Base-by-base conservation (phyloP, 2,329 filamentous ascomycete genomes). In the Lasiodiplodia hormozganensis region DNA sequence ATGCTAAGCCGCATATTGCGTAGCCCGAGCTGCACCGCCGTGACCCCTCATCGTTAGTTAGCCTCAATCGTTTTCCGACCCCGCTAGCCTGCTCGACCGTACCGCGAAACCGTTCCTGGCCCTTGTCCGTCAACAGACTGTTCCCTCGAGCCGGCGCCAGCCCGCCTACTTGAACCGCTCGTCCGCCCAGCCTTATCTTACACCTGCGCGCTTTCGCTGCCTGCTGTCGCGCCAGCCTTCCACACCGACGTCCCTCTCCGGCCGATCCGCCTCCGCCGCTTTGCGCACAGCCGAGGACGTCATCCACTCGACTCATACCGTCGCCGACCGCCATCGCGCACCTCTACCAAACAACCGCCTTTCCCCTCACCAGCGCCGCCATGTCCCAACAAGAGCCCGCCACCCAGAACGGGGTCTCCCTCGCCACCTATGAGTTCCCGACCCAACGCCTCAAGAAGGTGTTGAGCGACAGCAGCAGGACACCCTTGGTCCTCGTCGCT, bases 401-500 rank as follows among this genome's bases (percentile, higher is more conserved):
- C 25, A 51, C 71, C 68, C 72, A 73, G 67, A 72, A 73, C 51
- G 73, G 71, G 11, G 72, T 77, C 65, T 75, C 53, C 18, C 74
- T 84, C 71, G 77, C 81, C 70, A 78, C 79, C 73, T 92, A 92
- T 81, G 80, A 79, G 69, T 92, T 92, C 73, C 90, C 90, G 11
- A 82, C 83, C 25, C 82, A 87, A 72, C 84, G 89, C 25, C 83
- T 92, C 62, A 84, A 85, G 78, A 85, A 83, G 70, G 82, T 82
- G 53, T 84, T 89, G 70, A 85, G 81, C 62, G 84, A 89, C 71
- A 78, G 85, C 36, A 80, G 82, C 70, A 54, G 58, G 57, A 88
- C 84, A 36, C 89, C 90, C 16, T 83, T 92, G 51, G 87, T 91
- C 8, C 85, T 92, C 66, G 88, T 92, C 65, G 89, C 89, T 58